phyloP scores from a whole-genome alignment of 2,329 filamentous ascomycete genomes.

The Phaeosphaeria sp. region DNA sequence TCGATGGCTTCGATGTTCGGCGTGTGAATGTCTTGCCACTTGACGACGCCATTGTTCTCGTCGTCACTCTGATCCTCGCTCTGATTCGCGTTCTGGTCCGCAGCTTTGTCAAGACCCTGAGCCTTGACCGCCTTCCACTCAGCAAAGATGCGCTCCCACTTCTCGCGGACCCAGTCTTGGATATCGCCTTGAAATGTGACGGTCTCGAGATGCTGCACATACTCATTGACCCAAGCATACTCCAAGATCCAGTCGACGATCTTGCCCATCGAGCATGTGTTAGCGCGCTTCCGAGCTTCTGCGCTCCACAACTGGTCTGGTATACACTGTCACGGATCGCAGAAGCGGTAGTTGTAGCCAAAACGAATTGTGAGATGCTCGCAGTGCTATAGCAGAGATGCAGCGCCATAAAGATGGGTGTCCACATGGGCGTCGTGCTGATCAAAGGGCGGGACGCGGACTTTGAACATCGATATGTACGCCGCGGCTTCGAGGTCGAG shows the following conservation, averaged over 20 bases:
- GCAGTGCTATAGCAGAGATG: conserved; percentile 10
- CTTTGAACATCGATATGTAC: conserved; percentile 23
- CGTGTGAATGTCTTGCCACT: too few species aligned
- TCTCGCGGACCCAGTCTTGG: conserved; percentile 22
- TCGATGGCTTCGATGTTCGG: too few species aligned
- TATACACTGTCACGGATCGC: conserved; percentile 14
- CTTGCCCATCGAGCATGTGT: conserved; percentile 8
- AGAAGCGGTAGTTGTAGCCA: not conserved
- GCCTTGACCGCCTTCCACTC: not conserved
- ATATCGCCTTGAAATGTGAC: conserved; percentile 16
- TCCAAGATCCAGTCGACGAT: conserved; percentile 22
- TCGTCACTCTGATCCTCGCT: too few species aligned
- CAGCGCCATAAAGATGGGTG: not conserved
- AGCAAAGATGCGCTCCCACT: conserved; percentile 14
- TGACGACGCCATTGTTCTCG: too few species aligned
- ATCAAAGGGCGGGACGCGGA: conserved; percentile 17
- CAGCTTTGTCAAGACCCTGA: not conserved
- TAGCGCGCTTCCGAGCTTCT: not conserved
- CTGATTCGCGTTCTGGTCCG: too few species aligned
- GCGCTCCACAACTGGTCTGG: not conserved
- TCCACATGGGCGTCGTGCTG: conserved; percentile 1
- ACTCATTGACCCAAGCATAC: conserved; percentile 12
- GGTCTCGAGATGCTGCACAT: conserved; percentile 9
- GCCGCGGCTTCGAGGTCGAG: conserved; percentile 13
- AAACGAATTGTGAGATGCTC: conserved; percentile 11